Evolutionary conservation across 345 rosid species (phyloP).

Genomic region (Theobroma cacao): DNA sequence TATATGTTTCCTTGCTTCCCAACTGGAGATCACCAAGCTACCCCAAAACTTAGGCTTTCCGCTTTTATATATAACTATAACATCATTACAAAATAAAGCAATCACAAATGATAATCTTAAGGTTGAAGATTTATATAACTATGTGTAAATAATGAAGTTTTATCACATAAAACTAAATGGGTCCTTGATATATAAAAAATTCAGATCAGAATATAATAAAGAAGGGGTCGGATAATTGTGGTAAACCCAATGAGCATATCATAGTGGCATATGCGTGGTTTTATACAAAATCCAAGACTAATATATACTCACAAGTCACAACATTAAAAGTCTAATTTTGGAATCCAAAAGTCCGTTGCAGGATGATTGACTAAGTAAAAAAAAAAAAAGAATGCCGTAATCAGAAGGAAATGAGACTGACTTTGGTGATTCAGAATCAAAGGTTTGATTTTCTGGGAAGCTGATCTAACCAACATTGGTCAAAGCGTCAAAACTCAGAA

Average conservation of each 20-base stretch:
- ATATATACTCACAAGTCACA: background rate
- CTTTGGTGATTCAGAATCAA: background rate
- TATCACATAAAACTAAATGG: too few species aligned
- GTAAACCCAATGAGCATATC: background rate
- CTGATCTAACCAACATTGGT: slow-evolving; percentile 9
- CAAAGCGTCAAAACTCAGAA: slow-evolving; percentile 3
- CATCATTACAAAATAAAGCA: background rate
- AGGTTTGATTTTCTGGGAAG: slow-evolving; percentile 13
- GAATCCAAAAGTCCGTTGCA: background rate
- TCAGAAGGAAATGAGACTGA: background rate
- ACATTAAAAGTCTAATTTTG: background rate
- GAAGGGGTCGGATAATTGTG: background rate
- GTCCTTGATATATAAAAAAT: too few species aligned
- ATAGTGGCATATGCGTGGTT: background rate
- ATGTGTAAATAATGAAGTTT: too few species aligned
- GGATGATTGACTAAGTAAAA: background rate
- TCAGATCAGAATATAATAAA: too few species aligned
- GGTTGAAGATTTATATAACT: too few species aligned
- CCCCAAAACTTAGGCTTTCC: background rate
- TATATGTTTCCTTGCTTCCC: background rate
- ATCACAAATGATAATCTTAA: background rate
- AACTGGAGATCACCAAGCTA: too few species aligned
- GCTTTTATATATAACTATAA: background rate
- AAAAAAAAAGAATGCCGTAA: background rate
- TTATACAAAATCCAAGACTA: background rate